Evolutionary conservation across 306 rosid genomes (phyloP), one percentile per base, ranked within the genome.

Genomic region (Hippophae gyantsensis): DNA sequence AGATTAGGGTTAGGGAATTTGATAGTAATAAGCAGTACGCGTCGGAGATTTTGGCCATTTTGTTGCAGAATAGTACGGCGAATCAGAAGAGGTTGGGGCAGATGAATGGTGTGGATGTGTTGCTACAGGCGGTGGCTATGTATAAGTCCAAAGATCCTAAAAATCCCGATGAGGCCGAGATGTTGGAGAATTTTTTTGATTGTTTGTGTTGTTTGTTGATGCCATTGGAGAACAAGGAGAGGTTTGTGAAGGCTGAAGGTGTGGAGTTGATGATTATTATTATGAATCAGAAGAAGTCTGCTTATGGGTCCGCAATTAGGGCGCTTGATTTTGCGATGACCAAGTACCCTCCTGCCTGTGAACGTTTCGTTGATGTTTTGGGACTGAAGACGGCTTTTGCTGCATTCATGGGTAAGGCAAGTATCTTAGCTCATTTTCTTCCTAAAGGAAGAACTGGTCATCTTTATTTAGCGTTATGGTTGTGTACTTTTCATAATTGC

Each of bases 381-480:
- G 96, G 97, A 42, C 60, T 90, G 82, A 90, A 90, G 86, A 90
- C 97, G 25, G 96, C 87, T 1, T 90, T 90, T 76, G 90, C 97
- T 23, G 97, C 96, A 67, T 87, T 90, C 73, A 90, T 90, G 97
- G 97, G 97, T 83, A 87, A 90, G 97, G 97, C 85, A 84, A 80
- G 79, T 43, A 58, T 27, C 43, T 25, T 48, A 10, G 23, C 53
- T 25, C 53, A 13, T 49, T 12, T 23, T 49, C 25, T 14, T 13
- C 14, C 0, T 49, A 5, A 49, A 49, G 14, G 14, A 7, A 49
- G 23, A 49, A 14, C 6, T 5, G 14, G 38, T 12, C 14, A 7
- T 7, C 53, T 6, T 13, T 49, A 23, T 49, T 12, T 6, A 10
- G 14, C 53, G 14, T 49, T 11, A 13, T 49, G 25, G 50, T 46